Conservation (phyloP, 371 early-diverging fungal species). For the Mortierella sp. region DNA sequence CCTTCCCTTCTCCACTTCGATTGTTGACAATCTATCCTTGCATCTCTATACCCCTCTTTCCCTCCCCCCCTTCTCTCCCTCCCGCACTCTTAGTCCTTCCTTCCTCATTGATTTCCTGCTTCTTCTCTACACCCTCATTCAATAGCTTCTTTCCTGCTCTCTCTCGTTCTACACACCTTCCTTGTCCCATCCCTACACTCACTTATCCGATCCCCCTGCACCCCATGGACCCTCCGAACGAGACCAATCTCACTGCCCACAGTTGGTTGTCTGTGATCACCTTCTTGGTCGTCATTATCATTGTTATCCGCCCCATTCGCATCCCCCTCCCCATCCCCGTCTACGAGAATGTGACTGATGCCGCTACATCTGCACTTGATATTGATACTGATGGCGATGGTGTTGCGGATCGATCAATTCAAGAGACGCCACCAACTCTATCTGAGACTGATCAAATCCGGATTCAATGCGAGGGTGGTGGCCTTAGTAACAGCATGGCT, state of each 20-base stretch:
- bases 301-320: slow-evolving; percentile 67
- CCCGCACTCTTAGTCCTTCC: no score
- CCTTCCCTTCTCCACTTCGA: no score
- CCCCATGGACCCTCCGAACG: neutral
- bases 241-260: slow-evolving; percentile 46
- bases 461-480: neutral
- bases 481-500: neutral
- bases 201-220: neutral
- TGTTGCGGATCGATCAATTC: neutral
- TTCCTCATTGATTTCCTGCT: neutral
- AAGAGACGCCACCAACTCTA: neutral
- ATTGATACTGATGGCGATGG: neutral
- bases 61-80: no score
- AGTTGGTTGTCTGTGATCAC: slow-evolving; percentile 67
- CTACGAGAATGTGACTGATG: neutral
- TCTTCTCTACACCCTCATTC: neutral
- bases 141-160: neutral
- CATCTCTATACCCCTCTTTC: no score
- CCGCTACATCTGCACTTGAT: no score
- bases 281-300: slow-evolving; percentile 63
- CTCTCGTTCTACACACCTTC: neutral
- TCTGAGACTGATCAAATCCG: neutral
- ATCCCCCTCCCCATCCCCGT: slow-evolving; percentile 52
- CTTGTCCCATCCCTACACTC: neutral
- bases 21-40: no score